Conservation (phyloP, 495 filamentous ascomycete genomes). For the Staphylotrichum tortipilum region DNA sequence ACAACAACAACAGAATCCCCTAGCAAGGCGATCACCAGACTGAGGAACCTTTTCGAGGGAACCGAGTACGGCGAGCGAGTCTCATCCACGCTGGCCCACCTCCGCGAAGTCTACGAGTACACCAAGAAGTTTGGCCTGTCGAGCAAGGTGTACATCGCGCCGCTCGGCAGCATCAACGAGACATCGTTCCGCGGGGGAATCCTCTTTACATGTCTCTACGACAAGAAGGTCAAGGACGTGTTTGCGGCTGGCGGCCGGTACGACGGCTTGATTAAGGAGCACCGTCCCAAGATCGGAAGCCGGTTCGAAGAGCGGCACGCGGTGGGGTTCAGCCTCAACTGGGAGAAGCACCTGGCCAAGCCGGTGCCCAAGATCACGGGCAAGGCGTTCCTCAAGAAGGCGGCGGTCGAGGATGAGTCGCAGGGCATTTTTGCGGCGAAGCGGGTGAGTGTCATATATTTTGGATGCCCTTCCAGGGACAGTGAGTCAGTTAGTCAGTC, state of each 20-base stretch:
- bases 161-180: conserved; percentile 83
- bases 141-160: conserved; percentile 74
- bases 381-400: conserved; percentile 61
- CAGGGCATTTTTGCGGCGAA: conserved; percentile 53
- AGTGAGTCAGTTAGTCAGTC: no score
- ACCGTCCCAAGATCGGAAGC: conserved; percentile 50
- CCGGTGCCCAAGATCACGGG: conserved; percentile 50
- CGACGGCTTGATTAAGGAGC: conserved; percentile 70
- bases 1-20: conserved; percentile 47
- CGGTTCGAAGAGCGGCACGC: conserved; percentile 54
- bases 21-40: conserved; percentile 60
- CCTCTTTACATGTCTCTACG: conserved; percentile 85
- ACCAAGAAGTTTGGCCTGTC: conserved; percentile 63
- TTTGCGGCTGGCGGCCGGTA: conserved; percentile 93
- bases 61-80: conserved; percentile 57
- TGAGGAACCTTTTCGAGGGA: conserved; percentile 67
- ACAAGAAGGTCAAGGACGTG: conserved; percentile 72
- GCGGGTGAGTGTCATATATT: conserved; percentile 52
- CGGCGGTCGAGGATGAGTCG: conserved; percentile 39
- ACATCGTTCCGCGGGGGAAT: conserved; percentile 84
- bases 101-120: conserved; percentile 67
- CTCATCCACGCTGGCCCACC: conserved; percentile 65
- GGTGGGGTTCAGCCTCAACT: conserved; percentile 87
- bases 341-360: conserved; percentile 67
- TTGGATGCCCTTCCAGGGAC: neutral